Percentiles rank a stretch among this genome's conserved stretches.
Evolutionary conservation across 345 rosid species (phyloP).

Genomic region (Cardamine resedifolia): DNA sequence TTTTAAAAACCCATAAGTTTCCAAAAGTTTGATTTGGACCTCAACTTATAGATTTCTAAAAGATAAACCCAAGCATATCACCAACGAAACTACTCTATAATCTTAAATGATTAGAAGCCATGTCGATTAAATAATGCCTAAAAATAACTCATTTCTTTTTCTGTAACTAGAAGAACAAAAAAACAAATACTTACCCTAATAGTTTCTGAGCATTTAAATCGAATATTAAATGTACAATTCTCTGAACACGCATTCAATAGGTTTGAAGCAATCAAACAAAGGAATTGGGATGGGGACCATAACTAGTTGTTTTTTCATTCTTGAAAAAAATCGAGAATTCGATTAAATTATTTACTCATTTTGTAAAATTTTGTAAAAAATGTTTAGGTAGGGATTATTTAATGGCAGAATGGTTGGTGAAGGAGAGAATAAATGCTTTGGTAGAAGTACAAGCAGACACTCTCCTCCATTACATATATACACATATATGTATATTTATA

Average conservation of each 20-base stretch:
- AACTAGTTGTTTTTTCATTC: conserved; percentile 7
- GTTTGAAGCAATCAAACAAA: conserved; percentile 5
- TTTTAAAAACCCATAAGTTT: conserved; percentile 1
- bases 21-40: conserved; percentile 19
- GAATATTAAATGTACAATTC: neutral
- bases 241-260: conserved; percentile 19
- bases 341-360: neutral
- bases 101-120: neutral
- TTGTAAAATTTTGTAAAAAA: neutral
- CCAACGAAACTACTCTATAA: neutral
- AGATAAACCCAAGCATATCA: neutral
- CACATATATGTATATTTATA: neutral
- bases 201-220: conserved; percentile 9
- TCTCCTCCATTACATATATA: conserved; percentile 22
- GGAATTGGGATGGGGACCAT: conserved; percentile 30
- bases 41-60: neutral
- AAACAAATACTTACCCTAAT: neutral
- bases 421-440: conserved; percentile 41
- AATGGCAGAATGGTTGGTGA: conserved; percentile 32
- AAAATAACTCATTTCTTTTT: neutral
- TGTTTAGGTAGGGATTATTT: conserved; percentile 12
- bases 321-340: neutral
- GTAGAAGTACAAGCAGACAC: conserved; percentile 39
- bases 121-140: neutral
- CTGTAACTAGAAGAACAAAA: neutral